Evolutionary conservation across 208 protist species (phyloP).

Genomic region (Acanthamoeba castellanii): DNA sequence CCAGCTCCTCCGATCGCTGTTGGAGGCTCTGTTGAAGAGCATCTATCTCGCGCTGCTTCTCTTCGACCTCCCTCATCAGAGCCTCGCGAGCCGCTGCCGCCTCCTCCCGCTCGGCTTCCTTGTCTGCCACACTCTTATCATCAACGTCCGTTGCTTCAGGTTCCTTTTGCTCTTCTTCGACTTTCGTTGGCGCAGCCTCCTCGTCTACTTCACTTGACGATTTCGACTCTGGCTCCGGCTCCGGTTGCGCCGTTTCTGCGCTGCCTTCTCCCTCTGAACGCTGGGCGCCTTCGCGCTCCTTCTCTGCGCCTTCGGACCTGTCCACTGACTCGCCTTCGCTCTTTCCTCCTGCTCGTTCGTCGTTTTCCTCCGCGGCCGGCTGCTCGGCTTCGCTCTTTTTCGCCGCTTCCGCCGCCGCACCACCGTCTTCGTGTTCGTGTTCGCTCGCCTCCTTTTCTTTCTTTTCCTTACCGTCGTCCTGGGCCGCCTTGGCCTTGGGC

Average conservation of each 20-base stretch:
- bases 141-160: too few species aligned
- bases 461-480: constrained; percentile 16
- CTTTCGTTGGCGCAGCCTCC: neutral
- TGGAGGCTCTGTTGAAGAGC: neutral
- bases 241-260: neutral
- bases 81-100: neutral
- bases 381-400: neutral
- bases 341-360: neutral
- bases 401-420: neutral
- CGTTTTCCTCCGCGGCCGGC: neutral
- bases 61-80: neutral
- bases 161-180: too few species aligned
- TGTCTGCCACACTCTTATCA: too few species aligned
- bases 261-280: neutral
- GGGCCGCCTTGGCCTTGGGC: neutral
- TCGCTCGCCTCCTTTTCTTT: neutral
- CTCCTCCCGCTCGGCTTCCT: neutral
- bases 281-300: neutral
- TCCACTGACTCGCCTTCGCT: neutral
- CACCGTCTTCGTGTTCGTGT: too few species aligned
- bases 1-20: neutral
- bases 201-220: neutral
- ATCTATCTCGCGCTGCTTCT: neutral
- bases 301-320: too few species aligned
- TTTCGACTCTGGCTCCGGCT: neutral